Evolutionary conservation across 306 rosid genomes (phyloP), one percentile per base, ranked within the genome.

Genomic region (Senna siamea): DNA sequence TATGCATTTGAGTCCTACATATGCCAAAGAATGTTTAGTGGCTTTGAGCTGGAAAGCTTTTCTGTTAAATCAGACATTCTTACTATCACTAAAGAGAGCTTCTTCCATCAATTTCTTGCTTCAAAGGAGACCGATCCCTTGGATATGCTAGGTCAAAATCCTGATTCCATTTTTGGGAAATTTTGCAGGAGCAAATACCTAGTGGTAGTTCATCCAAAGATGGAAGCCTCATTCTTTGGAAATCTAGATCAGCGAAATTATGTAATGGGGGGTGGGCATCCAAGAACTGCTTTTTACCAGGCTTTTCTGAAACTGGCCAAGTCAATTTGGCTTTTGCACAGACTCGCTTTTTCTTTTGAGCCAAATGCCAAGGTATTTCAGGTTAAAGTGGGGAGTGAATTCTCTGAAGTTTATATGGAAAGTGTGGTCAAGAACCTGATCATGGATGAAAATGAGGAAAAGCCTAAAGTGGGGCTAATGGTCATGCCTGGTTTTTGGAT

Each of bases 171-270:
- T 59, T 95, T 95, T 68, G 98, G 99, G 68, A 88, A 84, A 76
- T 95, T 90, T 77, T 95, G 99, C 84, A 78, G 89, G 80, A 88
- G 91, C 96, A 95, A 95, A 76, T 95, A 95, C 87, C 78, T 95
- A 2, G 87, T 76, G 57, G 93, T 92, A 51, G 97, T 95, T 81
- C 99, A 95, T 81, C 93, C 90, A 15, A 92, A 95, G 72, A 92
- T 95, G 99, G 99, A 95, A 78, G 94, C 96, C 17, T 95, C 99
- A 6, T 92, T 95, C 84, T 95, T 92, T 15, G 99, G 99, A 54
- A 95, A 92, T 51, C 76, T 95, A 72, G 99, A 95, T 84, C 99
- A 92, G 70, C 80, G 97, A 78, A 92, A 92, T 68, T 87, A 84
- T 47, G 88, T 95, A 38, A 83, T 77, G 75, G 97, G 96, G 28